A percentile compares a stretch with the other conserved stretches of the same genome.
Conservation (phyloP, 352 stramenopile species). For the Albugo candida region DNA sequence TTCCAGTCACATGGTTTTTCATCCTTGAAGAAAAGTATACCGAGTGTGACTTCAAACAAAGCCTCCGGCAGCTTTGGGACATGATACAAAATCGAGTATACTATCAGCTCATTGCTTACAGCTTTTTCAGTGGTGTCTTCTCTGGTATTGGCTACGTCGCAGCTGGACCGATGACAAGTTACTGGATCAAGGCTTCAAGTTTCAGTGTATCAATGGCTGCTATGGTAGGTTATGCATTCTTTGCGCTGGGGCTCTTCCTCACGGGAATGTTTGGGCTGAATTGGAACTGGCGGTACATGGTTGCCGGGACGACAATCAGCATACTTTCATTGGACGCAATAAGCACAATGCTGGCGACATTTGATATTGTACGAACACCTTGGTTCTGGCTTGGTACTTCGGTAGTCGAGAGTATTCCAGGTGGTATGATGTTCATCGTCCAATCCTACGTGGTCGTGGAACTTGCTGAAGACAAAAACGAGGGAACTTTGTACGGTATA, state of each 20-base stretch:
- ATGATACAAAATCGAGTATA: conserved; percentile 31
- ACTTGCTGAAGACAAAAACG: conserved; percentile 35
- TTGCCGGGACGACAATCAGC: conserved; percentile 30
- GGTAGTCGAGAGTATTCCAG: conserved; percentile 19
- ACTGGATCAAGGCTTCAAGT: conserved; percentile 31
- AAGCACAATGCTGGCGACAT: conserved; percentile 23
- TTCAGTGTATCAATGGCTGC: conserved; percentile 30
- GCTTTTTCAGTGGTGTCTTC: conserved; percentile 27
- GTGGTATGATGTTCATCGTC: conserved; percentile 26
- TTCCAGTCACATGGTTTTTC: conserved; percentile 22
- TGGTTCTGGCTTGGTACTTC: conserved; percentile 40
- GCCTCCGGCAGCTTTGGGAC: conserved; percentile 19
- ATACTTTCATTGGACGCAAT: conserved; percentile 32
- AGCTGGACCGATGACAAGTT: conserved; percentile 21
- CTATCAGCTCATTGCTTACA: conserved; percentile 30
- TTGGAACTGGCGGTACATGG: conserved; percentile 21
- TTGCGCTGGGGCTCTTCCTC: conserved; percentile 27
- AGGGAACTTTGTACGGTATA: conserved; percentile 20
- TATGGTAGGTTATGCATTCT: conserved; percentile 30
- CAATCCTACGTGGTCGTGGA: conserved; percentile 36
- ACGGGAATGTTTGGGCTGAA: conserved; percentile 42
- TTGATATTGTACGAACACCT: conserved; percentile 22
- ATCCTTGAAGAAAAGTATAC: conserved; percentile 27
- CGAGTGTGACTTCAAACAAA: conserved; percentile 13
- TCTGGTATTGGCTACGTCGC: conserved; percentile 28